Base-by-base conservation (phyloP, 768 basidiomycete genomes). In the Leucocoprinus birnbaumii region DNA sequence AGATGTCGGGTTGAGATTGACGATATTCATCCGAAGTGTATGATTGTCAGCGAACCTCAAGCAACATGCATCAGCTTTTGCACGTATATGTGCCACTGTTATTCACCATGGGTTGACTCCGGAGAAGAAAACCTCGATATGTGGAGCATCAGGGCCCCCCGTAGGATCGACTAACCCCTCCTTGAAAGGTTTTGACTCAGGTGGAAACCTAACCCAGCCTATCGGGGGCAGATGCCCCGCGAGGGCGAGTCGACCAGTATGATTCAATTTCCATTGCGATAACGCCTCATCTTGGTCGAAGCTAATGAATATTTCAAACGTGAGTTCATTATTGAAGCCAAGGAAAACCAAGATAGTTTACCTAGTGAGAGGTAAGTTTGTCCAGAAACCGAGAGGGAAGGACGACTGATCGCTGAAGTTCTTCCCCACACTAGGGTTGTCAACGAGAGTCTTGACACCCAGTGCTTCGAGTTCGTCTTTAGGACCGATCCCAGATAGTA, bases 401-500 rank as follows among this genome's bases (percentile, higher is more conserved):
- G 43, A 40, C 1, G 41, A 7, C 0, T 62, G 64, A 40, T 63
- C 62, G 21, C 27, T 54, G 16, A 65, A 25, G 19, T 61, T 59
- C 53, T 60, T 59, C 10, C 64, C 64, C 8, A 63, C 62, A 18
- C 54, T 53, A 2, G 60, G 62, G 27, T 60, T 57, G 38, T 63
- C 45, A 10, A 58, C 46, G 26, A 61, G 11, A 8, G 48, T 31
- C 11, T 9, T 42, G n/a, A 65, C 54, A 16, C 56, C 53, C 5
- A 61, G 31, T 13, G 50, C 25, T 2, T 25, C 43, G 1, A 65
- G 57, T 13, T 59, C 58, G 6, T 44, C 40, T 8, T 35, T 19
- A 46, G 58, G 55, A 3, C 65, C 65, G 27, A 65, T 62, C 4
- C 60, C 65, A 3, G 65, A 65, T 40, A 59, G 58, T n/a, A 63